phyloP scores from a whole-genome alignment of 257 asterid species.

The Solanum infundibuliforme region DNA sequence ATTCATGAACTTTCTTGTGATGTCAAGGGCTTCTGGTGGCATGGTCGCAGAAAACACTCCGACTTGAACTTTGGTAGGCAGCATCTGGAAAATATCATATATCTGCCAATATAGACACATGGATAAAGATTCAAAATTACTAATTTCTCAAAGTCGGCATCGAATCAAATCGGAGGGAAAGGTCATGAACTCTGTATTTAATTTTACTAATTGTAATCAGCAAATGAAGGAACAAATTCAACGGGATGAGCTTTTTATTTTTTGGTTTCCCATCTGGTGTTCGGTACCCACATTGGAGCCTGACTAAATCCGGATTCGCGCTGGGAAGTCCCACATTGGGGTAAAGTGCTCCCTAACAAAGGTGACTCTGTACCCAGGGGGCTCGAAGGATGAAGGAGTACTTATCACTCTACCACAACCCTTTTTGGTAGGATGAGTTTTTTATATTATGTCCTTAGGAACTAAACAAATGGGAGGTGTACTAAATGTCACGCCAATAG shows the following conservation, averaged over 20 bases:
- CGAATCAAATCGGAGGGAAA: neutral
- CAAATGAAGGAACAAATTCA: neutral
- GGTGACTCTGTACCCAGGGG: no score
- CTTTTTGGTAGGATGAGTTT: no score
- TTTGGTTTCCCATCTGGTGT: no score
- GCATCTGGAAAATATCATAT: conserved; percentile 65
- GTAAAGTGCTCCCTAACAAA: no score
- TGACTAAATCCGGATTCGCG: no score
- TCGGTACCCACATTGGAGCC: no score
- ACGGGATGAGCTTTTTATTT: neutral
- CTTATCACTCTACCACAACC: no score
- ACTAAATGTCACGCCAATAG: no score
- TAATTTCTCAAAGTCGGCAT: neutral
- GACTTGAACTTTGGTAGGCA: conserved; percentile 64
- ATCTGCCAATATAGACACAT: conserved; percentile 26
- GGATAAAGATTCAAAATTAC: neutral
- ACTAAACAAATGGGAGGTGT: neutral
- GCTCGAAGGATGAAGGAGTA: no score
- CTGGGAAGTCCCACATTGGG: no score
- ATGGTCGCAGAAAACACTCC: conserved; percentile 74
- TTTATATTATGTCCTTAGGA: neutral
- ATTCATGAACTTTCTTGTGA: conserved; percentile 73
- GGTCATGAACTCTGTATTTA: neutral
- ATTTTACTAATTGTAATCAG: neutral
- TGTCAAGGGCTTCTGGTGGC: conserved; percentile 85